Conservation (phyloP, 164 flowering plant species). For the Sedum album region DNA sequence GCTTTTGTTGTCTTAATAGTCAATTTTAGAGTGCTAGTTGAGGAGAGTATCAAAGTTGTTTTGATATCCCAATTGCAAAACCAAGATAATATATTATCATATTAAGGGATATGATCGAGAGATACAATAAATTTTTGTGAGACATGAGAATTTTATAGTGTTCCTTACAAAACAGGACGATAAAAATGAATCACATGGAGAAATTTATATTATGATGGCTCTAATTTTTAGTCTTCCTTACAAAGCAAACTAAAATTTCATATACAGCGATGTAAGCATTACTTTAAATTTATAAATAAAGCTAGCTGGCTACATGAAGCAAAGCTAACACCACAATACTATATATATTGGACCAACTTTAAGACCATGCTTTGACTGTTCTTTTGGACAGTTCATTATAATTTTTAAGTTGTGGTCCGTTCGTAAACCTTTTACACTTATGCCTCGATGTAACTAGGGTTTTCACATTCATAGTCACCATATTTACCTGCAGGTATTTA, state of each 20-base stretch:
- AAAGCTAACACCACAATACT: background rate
- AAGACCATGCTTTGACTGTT: constrained; percentile 1
- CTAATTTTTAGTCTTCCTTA: no score
- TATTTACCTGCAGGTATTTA: no score
- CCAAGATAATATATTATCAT: background rate
- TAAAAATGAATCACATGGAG: no score
- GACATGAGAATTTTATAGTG: no score
- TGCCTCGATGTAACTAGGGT: background rate
- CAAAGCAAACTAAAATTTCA: no score
- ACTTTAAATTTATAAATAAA: no score
- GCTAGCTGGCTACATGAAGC: background rate
- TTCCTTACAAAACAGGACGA: no score
- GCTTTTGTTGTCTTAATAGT: background rate
- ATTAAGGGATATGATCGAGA: no score
- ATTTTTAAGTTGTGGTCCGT: background rate
- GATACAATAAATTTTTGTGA: no score
- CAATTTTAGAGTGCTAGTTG: background rate
- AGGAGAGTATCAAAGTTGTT: background rate
- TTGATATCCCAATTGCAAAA: background rate
- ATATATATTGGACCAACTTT: background rate
- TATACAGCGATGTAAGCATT: no score
- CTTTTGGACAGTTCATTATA: background rate
- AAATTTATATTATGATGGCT: no score
- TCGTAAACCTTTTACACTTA: background rate
- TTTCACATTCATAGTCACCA: background rate